A percentile compares a stretch with the other conserved stretches of the same genome.
Conservation (phyloP, 441 rosid genomes). For the Bruguiera hainesii region DNA sequence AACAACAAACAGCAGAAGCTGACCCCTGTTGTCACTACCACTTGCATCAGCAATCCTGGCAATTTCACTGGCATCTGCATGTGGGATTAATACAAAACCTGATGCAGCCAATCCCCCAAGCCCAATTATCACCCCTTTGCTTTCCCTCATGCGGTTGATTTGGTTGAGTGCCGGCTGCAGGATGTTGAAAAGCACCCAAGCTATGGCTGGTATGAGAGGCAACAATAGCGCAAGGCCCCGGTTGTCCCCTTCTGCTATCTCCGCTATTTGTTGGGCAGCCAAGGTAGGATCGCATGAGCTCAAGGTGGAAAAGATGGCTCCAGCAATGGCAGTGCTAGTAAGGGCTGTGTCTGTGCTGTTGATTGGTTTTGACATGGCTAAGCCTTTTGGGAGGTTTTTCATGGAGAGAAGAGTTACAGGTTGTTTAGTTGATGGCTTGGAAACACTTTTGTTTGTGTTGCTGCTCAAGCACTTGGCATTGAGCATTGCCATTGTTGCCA, state of each 20-base stretch:
- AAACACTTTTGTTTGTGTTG: conserved; percentile 18
- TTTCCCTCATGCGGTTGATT: conserved; percentile 61
- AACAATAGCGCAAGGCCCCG: conserved; percentile 80
- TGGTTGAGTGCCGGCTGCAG: conserved; percentile 93
- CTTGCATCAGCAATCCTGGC: conserved; percentile 46
- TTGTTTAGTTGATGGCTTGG: conserved; percentile 29
- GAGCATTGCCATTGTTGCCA: conserved; percentile 62
- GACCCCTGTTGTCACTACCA: conserved; percentile 64
- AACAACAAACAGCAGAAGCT: conserved; percentile 47
- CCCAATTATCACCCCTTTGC: conserved; percentile 62
- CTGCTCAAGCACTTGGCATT: conserved; percentile 52
- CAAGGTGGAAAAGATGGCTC: conserved; percentile 71
- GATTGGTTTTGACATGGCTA: conserved; percentile 32
- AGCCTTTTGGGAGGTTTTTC: conserved; percentile 44
- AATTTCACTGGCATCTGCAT: conserved; percentile 48
- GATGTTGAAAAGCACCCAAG: conserved; percentile 92
- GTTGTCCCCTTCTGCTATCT: conserved; percentile 77
- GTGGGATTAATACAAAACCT: conserved; percentile 40
- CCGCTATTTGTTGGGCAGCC: conserved; percentile 78
- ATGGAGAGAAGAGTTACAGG: conserved; percentile 38
- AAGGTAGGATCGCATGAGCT: conserved; percentile 67
- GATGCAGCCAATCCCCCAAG: conserved; percentile 61
- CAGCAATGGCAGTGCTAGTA: conserved; percentile 55
- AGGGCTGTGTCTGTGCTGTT: conserved; percentile 20
- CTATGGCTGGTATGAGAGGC: conserved; percentile 77